These are phyloP conservation scores for Orobanche coerulescens DNA, from an alignment of 257 asterid genomes.

Conservation along the genomic window DNA sequence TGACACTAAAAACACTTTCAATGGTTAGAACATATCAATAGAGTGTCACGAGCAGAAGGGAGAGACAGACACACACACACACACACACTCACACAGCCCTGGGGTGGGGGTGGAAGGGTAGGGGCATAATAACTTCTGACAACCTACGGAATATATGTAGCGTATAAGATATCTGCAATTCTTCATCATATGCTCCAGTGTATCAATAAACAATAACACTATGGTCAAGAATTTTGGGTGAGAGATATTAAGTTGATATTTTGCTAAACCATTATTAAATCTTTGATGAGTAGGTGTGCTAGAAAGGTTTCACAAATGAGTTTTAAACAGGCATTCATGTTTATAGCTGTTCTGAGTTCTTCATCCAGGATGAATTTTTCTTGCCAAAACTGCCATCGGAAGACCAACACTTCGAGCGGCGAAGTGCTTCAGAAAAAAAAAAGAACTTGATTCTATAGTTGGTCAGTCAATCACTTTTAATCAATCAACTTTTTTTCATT, in stretches of 20 bases:
- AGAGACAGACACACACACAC: too few species aligned
- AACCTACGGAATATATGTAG: too few species aligned
- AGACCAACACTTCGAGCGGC: neutral
- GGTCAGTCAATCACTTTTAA: neutral
- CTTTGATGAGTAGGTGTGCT: neutral
- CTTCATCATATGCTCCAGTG: too few species aligned
- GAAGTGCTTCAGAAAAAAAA: neutral
- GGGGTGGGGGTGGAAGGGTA: too few species aligned
- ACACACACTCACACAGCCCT: too few species aligned
- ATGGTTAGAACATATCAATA: too few species aligned
- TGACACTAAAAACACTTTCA: too few species aligned
- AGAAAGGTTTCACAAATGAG: neutral
- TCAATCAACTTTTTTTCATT: neutral
- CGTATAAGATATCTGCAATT: too few species aligned
- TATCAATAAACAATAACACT: neutral
- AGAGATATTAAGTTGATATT: neutral
- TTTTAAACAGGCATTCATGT: too few species aligned
- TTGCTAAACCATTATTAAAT: neutral
- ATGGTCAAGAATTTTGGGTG: neutral
- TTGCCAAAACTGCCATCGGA: neutral
- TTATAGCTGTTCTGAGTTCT: neutral
- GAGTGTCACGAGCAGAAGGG: too few species aligned
- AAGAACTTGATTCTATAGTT: neutral
- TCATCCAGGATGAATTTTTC: neutral
- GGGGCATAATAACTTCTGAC: too few species aligned